Percentiles rank a stretch among this genome's conserved stretches.
Evolutionary conservation across 768 basidiomycete genomes (phyloP).

Genomic region (Rhizopogon roseolus): DNA sequence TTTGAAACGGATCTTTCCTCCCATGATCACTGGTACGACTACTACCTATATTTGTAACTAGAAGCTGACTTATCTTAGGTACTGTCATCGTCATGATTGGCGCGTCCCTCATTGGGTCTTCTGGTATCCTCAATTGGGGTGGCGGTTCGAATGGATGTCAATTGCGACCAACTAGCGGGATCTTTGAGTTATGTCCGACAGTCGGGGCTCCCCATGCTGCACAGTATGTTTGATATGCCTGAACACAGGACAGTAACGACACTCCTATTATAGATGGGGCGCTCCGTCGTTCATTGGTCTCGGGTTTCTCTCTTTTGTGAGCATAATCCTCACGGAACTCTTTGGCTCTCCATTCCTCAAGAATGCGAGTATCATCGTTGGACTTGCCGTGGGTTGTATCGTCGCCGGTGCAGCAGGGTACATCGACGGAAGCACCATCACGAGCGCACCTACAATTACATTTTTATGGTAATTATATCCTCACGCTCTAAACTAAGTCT

Average conservation of each 20-base stretch:
- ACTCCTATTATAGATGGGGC: slow-evolving; percentile 51
- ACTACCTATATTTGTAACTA: not conserved
- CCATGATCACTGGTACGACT: slow-evolving; percentile 63
- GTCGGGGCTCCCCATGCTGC: slow-evolving; percentile 67
- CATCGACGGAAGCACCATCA: slow-evolving; percentile 62
- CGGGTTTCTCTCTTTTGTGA: slow-evolving; percentile 77
- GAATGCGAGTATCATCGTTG: slow-evolving; percentile 74
- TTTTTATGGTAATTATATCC: slow-evolving; percentile 57
- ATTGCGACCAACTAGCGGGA: slow-evolving; percentile 53
- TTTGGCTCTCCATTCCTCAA: slow-evolving; percentile 85
- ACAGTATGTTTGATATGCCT: slow-evolving; percentile 33
- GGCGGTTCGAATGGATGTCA: slow-evolving; percentile 76
- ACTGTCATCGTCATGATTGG: slow-evolving; percentile 81
- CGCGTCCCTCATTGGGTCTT: slow-evolving; percentile 66
- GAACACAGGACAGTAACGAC: not conserved
- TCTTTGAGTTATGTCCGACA: slow-evolving; percentile 70
- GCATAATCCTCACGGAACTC: slow-evolving; percentile 74
- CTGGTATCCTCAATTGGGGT: slow-evolving; percentile 79
- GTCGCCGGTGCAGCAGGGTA: slow-evolving; percentile 79
- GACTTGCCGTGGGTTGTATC: slow-evolving; percentile 73
- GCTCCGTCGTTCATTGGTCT: slow-evolving; percentile 82
- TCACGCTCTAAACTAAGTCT: not conserved
- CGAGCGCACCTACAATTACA: slow-evolving; percentile 68
- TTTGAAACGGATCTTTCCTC: slow-evolving; percentile 69
- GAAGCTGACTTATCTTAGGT: slow-evolving; percentile 31